These are phyloP conservation scores for Corymbia citriodora DNA, from an alignment of 441 rosid species.

Conservation along the genomic window DNA sequence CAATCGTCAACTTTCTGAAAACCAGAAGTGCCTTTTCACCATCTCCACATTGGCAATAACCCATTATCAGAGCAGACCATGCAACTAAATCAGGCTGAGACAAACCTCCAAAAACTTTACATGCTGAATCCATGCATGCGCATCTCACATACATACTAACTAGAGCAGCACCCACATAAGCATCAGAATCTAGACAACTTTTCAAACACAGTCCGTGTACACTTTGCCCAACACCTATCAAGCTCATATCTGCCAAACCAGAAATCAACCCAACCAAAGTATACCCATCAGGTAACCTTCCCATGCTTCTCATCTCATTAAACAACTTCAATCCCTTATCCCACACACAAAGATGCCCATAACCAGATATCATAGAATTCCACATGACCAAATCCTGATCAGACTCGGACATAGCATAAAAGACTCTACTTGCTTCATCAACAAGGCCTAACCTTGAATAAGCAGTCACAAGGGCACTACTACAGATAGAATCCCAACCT, in stretches of 20 bases:
- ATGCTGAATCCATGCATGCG: constrained; percentile 48
- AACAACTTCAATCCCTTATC: constrained; percentile 42
- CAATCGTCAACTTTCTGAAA: constrained; percentile 39
- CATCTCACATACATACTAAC: constrained; percentile 73
- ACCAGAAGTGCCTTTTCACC: constrained; percentile 38
- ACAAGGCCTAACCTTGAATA: constrained; percentile 49
- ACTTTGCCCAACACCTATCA: constrained; percentile 41
- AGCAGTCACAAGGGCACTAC: constrained; percentile 63
- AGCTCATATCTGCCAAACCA: constrained; percentile 38
- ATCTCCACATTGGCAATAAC: constrained; percentile 55
- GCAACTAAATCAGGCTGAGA: constrained; percentile 62
- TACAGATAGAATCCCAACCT: constrained; percentile 43
- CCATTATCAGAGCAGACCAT: constrained; percentile 71
- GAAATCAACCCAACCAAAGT: constrained; percentile 58
- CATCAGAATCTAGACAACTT: constrained; percentile 40
- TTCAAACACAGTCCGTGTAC: constrained; percentile 72
- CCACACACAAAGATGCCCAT: constrained; percentile 43
- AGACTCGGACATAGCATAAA: constrained; percentile 35
- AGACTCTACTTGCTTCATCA: constrained; percentile 52
- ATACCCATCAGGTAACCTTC: constrained; percentile 56
- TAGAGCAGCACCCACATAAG: constrained; percentile 55
- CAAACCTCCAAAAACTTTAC: constrained; percentile 37
- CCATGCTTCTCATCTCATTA: constrained; percentile 37
- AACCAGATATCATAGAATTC: constrained; percentile 75
- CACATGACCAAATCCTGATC: constrained; percentile 54